Base-by-base conservation (phyloP, 1,284 basidiomycete species). In the Fomitopsis schrenkii region DNA sequence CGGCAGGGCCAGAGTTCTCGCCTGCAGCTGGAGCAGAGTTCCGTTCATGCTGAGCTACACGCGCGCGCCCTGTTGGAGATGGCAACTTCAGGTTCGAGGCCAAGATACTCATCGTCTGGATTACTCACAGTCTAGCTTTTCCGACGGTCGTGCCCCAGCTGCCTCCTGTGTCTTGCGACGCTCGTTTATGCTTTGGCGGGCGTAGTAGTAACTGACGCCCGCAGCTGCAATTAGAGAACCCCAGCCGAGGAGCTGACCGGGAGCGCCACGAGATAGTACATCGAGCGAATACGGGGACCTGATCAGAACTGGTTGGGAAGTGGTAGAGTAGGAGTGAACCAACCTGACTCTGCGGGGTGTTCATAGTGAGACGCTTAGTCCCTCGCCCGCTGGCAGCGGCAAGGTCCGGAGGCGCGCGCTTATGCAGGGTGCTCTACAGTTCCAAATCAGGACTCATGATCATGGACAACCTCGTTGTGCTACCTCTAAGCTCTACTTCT, bases 161-260 rank as follows among this genome's bases (percentile, higher is more conserved):
- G 62, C 66, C 44, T 71, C 72, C 63, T 76, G 77, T 57, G 70
- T 57, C 61, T 67, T 68, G 45, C 78, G 65, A 53, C 79, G 70
- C 35, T 74, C 74, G 65, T 80, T 73, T 63, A 81, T 79, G 60
- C 72, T 74, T 64, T 78, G 74, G 62, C 78, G 79, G 22, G 80
- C 79, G 58, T 69, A 80, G 69, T 79, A 79, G 71, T 77, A 82
- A 58, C 78, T 79, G 35, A 74, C 72, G 36, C 77, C 77, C 0
- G 80, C 78, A n/a, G 78, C 80, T 33, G 75, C 73, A 55, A 80
- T 72, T 55, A 81, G 73, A 28, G 72, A 74, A 26, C 69, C 72
- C 75, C 77, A 78, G 26, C 77, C 77, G 15, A 76, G 58, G 45
- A 70, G 66, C 76, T 78, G 45, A 26, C 45, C 14, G 26, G 19